Base-by-base conservation (phyloP, 2,329 filamentous ascomycete species). In the Calonectria pauciramosa region DNA sequence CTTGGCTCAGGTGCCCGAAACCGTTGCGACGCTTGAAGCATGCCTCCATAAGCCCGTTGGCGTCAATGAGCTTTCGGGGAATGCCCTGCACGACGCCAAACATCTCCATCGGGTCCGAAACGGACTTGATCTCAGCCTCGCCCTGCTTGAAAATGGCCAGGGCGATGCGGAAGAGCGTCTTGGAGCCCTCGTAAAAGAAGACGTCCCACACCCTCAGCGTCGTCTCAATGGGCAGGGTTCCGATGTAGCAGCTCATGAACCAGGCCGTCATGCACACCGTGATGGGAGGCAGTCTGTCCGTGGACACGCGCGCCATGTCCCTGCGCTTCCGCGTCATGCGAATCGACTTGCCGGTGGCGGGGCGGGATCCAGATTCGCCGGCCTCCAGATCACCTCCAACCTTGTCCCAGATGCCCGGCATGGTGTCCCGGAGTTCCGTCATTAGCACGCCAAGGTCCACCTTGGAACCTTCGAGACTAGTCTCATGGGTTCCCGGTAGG, bases 231-330 rank as follows among this genome's bases (percentile, higher is more conserved):
- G 96, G 96, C 23, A 99, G 87, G 0, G 95, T 98, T 68, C 96
- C 96, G 75, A 98, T 97, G 84, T 97, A 98, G 80, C 97, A 94
- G 64, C 95, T 97, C 96, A 99, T 98, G 85, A 99, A 97, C 96
- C 96, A 99, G 5, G 96, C 95, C 13, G 96, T 98, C 85, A 97
- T 95, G 79, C 96, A 97, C 7, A 99, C 90, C 0, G 95, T 97
- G 78, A 99, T 96, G 16, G 96, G 96, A 0, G 96, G 96, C 14
- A 98, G 90, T 6, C 94, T 90, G 65, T 87, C 86, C 4, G 86
- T 87, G 14, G 87, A 85, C 59, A 86, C 86, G 54, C 81, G 84
- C 52, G 83, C 82, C 68, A 84, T 81, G 32, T 86, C 86, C 71
- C 83, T 87, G 52, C 80, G 79, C 38, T 86, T 85, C 20, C 86